Evolutionary conservation across 1,139 yeast genomes (phyloP).

Genomic region (Diutina mesorugosa): DNA sequence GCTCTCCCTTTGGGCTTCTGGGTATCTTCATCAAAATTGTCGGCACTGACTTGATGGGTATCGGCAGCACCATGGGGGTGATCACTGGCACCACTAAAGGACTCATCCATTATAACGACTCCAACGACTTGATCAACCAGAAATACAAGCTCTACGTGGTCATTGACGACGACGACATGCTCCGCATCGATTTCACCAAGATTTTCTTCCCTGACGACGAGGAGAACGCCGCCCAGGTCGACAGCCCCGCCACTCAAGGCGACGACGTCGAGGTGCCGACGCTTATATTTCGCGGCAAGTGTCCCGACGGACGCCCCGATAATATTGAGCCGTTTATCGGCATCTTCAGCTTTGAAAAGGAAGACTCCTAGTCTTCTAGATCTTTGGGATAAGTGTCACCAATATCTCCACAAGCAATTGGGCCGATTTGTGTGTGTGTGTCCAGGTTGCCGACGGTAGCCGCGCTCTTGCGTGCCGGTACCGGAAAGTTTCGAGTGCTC

Average conservation of each 20-base stretch:
- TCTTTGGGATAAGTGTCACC: too few species aligned
- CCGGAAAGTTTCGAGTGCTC: background rate
- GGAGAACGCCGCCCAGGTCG: slow-evolving; percentile 3
- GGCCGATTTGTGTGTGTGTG: background rate
- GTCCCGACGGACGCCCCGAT: slow-evolving; percentile 44
- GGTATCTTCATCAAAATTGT: slow-evolving; percentile 39
- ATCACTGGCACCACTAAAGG: slow-evolving; percentile 43
- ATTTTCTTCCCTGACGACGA: slow-evolving; percentile 13
- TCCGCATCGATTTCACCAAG: slow-evolving; percentile 42
- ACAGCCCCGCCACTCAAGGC: slow-evolving; percentile 5
- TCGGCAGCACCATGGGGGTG: slow-evolving; percentile 48
- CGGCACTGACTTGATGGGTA: slow-evolving; percentile 41
- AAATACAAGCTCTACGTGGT: slow-evolving; percentile 42
- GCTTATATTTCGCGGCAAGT: slow-evolving; percentile 35
- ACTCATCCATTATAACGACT: slow-evolving; percentile 35
- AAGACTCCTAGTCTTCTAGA: slow-evolving; percentile 9
- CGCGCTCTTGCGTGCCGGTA: background rate
- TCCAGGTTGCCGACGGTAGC: background rate
- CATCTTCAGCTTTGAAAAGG: slow-evolving; percentile 38
- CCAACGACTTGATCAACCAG: slow-evolving; percentile 33
- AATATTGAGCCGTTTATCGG: slow-evolving; percentile 44
- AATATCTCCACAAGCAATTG: too few species aligned
- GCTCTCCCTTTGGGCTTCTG: slow-evolving; percentile 47
- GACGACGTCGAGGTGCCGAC: slow-evolving; percentile 30
- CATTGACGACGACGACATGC: slow-evolving; percentile 33